Base-by-base conservation (phyloP, 768 basidiomycete genomes). In the Collybia mongolica region DNA sequence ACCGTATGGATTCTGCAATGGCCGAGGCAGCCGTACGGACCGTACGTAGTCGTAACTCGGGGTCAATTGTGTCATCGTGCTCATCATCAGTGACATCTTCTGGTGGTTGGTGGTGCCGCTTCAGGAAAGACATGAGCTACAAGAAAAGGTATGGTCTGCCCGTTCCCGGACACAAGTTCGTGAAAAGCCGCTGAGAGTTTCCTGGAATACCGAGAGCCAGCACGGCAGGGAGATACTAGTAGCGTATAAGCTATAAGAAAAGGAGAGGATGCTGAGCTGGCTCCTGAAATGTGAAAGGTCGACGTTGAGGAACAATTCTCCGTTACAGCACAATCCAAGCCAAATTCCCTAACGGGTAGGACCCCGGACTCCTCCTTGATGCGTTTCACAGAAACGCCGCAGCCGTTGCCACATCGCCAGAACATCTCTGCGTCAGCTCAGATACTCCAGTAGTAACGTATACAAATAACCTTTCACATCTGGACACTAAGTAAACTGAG, bases 21-120 rank as follows among this genome's bases (percentile, higher is more conserved):
- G 90, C 91, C 15, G 90, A 92, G 2, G 90, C 88, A 15, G 95
- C 95, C 1, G 95, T 97, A 60, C 88, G 86, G n/a, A 93, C 91
- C 1, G 93, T 95, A 46, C 91, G 84, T 43, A 98, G 76, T 35
- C 93, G 86, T 11, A 94, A 78, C 61, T 93, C 84, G 17, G 88
- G 88, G 74, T 98, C 94, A 58, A 91, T 85, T 48, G 67, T 70
- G 20, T 78, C 80, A 64, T 90, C 82, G 61, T 82, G 70, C 60
- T 86, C 83, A 54, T 83, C 79, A 67, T 84, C 81, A 39, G 71
- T 72, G 59, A 77, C 74, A 40, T 72, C 63, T 53, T 66, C 65
- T 23, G 65, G 65, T 41, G 72, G 64, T 15, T 58, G 60, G 39
- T 68, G 68, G 52, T 75, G 74, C 53, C 71, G 70, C 60, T 71